Evolutionary conservation across 2,329 filamentous ascomycete genomes (phyloP), one percentile per base, ranked within the genome.

Genomic region (Ilyonectria sp.): DNA sequence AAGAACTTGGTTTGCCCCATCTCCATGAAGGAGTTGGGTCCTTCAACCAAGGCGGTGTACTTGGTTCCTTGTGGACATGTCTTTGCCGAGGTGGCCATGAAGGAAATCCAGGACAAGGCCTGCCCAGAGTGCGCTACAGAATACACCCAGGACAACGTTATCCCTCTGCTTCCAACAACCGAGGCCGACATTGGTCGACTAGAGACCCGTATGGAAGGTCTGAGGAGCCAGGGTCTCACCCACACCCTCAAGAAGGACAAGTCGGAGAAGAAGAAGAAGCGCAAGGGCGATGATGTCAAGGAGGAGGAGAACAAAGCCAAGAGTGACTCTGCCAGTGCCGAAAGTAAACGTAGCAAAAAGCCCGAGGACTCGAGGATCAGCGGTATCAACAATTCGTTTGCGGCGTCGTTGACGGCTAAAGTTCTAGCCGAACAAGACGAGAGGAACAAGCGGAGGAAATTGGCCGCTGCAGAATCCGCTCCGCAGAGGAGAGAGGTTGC

Each of bases 61-160:
- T 76, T 99, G 3, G 93, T 98, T 5, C 96, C 96, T 0, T 99
- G 96, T 76, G 97, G 96, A 0, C 97, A 99, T 84, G 95, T 94
- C 1, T 98, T 98, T 81, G 92, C 94, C 1, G 94, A 97, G 68
- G 90, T 91, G 60, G 94, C 94, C 8, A 91, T 98, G 71, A 93
- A 91, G 72, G 93, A 96, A 80, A 90, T 97, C n/a, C 78, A 83
- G 3, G 91, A 93, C 70, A 84, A 86, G 31, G 76, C 79, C 0
- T 92, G 90, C 64, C 87, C 89, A 0, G 87, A 95, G 82, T 99
- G 96, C 81, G 93, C 92, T 71, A 90, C 91, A 63, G 75, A 86
- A 0, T 98, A 96, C 76, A 88, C 89, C 23, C 80, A 86, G 26
- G 90, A 93, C 33, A 93, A 98, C 74, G 83, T 97, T 19, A 91